These are phyloP conservation scores for Epichloe bromicola DNA, from an alignment of 2,329 filamentous ascomycete genomes.

Conservation along the genomic window DNA sequence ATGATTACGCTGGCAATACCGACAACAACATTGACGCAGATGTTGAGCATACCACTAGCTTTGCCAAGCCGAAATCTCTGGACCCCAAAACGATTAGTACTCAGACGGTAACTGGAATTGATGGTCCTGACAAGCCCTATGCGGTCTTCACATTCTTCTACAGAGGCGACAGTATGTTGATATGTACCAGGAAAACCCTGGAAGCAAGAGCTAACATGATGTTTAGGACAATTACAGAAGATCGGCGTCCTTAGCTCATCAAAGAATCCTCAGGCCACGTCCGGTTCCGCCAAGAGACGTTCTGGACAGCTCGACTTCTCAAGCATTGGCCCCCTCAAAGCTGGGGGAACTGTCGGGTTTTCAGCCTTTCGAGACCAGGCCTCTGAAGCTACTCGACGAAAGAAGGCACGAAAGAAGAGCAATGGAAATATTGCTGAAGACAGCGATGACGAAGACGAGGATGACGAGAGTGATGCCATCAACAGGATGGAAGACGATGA, in stretches of 20 bases:
- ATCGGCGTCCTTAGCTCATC: conserved; percentile 73
- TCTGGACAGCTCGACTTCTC: conserved; percentile 78
- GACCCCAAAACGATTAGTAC: conserved; percentile 97
- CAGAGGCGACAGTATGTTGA: conserved; percentile 74
- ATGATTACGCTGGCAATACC: conserved; percentile 44
- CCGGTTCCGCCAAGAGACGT: conserved; percentile 57
- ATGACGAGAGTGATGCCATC: conserved; percentile 47
- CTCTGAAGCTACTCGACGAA: conserved; percentile 39
- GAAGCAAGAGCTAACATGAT: conserved; percentile 1
- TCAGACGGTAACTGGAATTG: conserved; percentile 96
- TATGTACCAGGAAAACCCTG: background rate
- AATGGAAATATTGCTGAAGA: conserved; percentile 58
- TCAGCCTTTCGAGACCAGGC: conserved; percentile 70
- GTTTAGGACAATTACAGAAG: conserved; percentile 78
- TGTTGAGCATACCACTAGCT: conserved; percentile 93
- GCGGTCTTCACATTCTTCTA: conserved; percentile 98
- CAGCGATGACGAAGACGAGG: conserved; percentile 63
- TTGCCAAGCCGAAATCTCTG: conserved; percentile 88
- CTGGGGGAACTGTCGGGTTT: conserved; percentile 82
- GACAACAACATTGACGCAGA: conserved; percentile 59
- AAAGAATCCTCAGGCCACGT: conserved; percentile 50
- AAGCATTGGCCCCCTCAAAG: conserved; percentile 70
- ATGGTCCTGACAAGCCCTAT: conserved; percentile 90
- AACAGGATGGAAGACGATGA: conserved; percentile 55
- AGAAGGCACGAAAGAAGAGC: conserved; percentile 46